Percentiles rank a stretch among this genome's conserved stretches.
Conservation (phyloP, 129 eudicot species). For the Flaveria trinervia region DNA sequence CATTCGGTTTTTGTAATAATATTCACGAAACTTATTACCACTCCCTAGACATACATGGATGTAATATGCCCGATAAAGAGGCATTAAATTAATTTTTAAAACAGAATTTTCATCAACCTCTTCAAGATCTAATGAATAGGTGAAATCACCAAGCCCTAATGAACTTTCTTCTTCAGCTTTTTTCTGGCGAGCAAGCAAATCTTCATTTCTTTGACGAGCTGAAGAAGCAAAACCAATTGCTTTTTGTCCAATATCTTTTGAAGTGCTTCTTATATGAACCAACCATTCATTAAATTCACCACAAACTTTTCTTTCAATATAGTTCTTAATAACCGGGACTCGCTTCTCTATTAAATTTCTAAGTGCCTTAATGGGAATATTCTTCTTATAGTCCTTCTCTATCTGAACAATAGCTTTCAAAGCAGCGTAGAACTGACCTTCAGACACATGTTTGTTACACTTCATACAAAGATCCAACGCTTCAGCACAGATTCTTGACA, state of each 20-base stretch:
- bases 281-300: slow-evolving; percentile 87
- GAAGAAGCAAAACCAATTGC: slow-evolving; percentile 78
- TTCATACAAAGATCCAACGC: slow-evolving; percentile 82
- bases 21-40: slow-evolving; percentile 74
- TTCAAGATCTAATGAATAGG: slow-evolving; percentile 75
- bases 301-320: slow-evolving; percentile 70
- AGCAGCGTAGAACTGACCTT: slow-evolving; percentile 88
- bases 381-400: slow-evolving; percentile 64
- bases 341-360: slow-evolving; percentile 55
- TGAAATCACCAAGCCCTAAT: slow-evolving; percentile 64
- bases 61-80: slow-evolving; percentile 80
- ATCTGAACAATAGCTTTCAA: slow-evolving; percentile 82
- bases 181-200: slow-evolving; percentile 74
- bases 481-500: slow-evolving; percentile 61
- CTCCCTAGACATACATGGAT: slow-evolving; percentile 79
- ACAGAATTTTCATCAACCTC: slow-evolving; percentile 66
- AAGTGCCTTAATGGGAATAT: slow-evolving; percentile 61
- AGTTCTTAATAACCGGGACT: slow-evolving; percentile 62
- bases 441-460: slow-evolving; percentile 76
- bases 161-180: slow-evolving; percentile 82
- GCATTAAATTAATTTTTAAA: slow-evolving; percentile 69
- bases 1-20: slow-evolving; percentile 79
- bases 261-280: slow-evolving; percentile 65
- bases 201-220: slow-evolving; percentile 88
- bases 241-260: slow-evolving; percentile 84